Base-by-base conservation (phyloP, 148 eudicot genomes). In the Cornus florida region DNA sequence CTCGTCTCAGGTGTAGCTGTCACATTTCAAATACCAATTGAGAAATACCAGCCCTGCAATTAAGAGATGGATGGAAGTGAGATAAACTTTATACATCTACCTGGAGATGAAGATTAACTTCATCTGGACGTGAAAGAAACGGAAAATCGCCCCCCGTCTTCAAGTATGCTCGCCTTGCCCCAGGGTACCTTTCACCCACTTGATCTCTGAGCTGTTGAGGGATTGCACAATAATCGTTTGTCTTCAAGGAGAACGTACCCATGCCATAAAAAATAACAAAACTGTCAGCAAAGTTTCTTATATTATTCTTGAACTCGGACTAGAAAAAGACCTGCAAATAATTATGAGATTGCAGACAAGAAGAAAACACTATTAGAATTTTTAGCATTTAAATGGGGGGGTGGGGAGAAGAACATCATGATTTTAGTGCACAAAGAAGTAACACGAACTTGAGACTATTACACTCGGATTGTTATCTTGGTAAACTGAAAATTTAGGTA, bases 101-200 rank as follows among this genome's bases (percentile, higher is more conserved):
- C 98, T 92, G 98, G 87, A 97, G 95, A 85, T 97, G 98, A 73
- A 97, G 93, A 84, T 94, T 97, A 65, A 97, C 94, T 92, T 97
- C 99, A 73, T 97, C 99, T 2, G 99, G 89, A 16, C 98, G 90
- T 17, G 99, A 94, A 76, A 97, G 90, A 84, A 94, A 97, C 9
- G 99, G 99, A 77, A 94, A 97, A 84, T 97, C 99, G 32, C 99
- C 98, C 72, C 99, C 99, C 46, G 84, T 86, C 86, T 97, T 97
- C 77, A 97, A 84, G 83, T 84, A 82, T 28, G 99, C 99, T 82
- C 84, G 91, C 73, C 97, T 90, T 9, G 99, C 99, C 82, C 90
- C 98, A 43, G 94, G 92, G 82, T 92, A 94, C 81, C 95, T 87
- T 85, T 94, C 99, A 23, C 83, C 78, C 46, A 97, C 96, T 82